Conservation (phyloP, 805 yeast species). For the Kluyveromyces starmeri region DNA sequence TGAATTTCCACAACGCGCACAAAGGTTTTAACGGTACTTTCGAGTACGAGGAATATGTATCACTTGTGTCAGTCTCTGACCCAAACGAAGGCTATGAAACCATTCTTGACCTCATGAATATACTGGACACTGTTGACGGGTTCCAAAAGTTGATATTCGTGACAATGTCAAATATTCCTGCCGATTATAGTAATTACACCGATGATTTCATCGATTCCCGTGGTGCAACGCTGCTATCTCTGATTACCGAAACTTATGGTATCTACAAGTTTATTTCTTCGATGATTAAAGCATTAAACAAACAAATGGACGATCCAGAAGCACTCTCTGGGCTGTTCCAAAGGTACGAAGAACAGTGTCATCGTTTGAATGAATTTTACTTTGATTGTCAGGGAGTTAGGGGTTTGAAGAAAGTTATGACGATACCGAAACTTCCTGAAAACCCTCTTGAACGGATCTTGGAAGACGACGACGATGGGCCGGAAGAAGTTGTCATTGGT, state of each 20-base stretch:
- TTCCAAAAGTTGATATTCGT: conserved; percentile 71
- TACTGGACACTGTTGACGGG: conserved; percentile 78
- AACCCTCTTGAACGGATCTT: conserved; percentile 28
- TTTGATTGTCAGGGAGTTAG: conserved; percentile 83
- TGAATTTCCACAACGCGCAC: conserved; percentile 75
- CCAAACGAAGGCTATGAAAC: conserved; percentile 95
- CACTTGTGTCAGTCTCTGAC: conserved; percentile 77
- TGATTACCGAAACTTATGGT: conserved; percentile 87
- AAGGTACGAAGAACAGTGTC: conserved; percentile 61
- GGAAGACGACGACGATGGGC: conserved; percentile 20
- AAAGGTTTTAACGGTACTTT: conserved; percentile 91
- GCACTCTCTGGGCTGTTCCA: conserved; percentile 68
- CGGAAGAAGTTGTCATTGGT: no score
- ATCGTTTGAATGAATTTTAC: conserved; percentile 67
- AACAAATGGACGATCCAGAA: conserved; percentile 54
- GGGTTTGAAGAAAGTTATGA: conserved; percentile 69
- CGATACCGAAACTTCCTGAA: conserved; percentile 31
- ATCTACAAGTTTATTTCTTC: conserved; percentile 82
- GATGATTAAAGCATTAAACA: conserved; percentile 83
- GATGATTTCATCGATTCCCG: conserved; percentile 55
- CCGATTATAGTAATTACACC: background rate
- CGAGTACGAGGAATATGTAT: conserved; percentile 91
- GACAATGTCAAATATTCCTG: conserved; percentile 44
- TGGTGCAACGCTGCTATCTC: conserved; percentile 79
- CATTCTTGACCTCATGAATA: conserved; percentile 70